Evolutionary conservation across 495 filamentous ascomycete species (phyloP).

Genomic region (Tricharina praecox): DNA sequence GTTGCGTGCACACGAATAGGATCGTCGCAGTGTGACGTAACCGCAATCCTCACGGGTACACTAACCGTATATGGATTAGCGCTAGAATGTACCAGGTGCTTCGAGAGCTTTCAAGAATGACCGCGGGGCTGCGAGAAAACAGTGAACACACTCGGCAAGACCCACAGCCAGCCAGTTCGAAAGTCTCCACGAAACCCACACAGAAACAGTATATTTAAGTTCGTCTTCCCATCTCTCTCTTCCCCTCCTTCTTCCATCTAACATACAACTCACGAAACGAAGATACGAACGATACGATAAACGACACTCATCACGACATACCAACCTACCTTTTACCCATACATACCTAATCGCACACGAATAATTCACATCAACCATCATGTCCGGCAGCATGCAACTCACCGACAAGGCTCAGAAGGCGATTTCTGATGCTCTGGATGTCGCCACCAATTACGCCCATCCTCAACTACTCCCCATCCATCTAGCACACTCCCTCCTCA

Average conservation of each 20-base stretch:
- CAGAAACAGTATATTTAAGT: no score
- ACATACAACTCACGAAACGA: not conserved
- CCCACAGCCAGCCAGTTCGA: no score
- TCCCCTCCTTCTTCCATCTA: not conserved
- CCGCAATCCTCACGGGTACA: no score
- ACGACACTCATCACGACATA: not conserved
- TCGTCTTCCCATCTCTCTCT: not conserved
- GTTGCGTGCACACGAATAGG: no score
- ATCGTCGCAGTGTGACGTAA: no score
- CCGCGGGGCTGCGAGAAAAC: no score
- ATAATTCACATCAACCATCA: not conserved
- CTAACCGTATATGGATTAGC: no score
- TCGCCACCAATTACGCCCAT: conserved; percentile 77
- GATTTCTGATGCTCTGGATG: conserved; percentile 62
- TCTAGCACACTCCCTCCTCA: conserved; percentile 66
- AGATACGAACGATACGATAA: not conserved
- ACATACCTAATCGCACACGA: not conserved
- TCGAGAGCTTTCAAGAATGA: no score
- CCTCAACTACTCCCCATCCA: conserved; percentile 78
- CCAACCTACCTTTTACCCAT: not conserved
- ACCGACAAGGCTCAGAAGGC: conserved; percentile 83
- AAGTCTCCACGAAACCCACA: no score
- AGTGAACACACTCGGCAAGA: no score
- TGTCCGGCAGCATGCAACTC: conserved; percentile 37
- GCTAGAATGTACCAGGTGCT: no score